Percentiles rank a stretch among this genome's conserved stretches.
Evolutionary conservation across 2,329 filamentous ascomycete species (phyloP).

Genomic region (Sporothrix euskadiensis): DNA sequence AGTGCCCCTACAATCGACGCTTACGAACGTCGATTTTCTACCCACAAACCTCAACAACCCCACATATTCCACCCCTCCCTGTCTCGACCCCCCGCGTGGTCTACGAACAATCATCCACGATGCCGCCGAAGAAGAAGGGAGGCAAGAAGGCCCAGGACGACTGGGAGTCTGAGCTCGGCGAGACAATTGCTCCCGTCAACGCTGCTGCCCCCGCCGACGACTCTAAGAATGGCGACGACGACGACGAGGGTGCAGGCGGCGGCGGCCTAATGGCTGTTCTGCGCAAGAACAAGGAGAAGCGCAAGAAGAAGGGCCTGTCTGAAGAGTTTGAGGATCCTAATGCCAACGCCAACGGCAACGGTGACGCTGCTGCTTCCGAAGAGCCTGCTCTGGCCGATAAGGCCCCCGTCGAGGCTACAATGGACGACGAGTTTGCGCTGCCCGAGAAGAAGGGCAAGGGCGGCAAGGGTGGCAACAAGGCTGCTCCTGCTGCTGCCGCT

Average conservation of each 20-base stretch:
- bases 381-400: constrained; percentile 59
- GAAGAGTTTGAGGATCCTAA: constrained; percentile 73
- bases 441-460: constrained; percentile 75
- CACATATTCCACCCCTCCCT: background rate
- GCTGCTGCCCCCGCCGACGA: constrained; percentile 51
- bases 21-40: background rate
- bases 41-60: background rate
- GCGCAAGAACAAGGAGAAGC: constrained; percentile 80
- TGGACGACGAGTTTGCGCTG: constrained; percentile 82
- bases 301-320: constrained; percentile 80
- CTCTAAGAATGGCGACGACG: constrained; percentile 48
- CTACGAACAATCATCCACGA: constrained; percentile 46
- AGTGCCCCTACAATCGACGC: background rate
- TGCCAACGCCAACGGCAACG: constrained; percentile 53
- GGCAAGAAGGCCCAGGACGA: constrained; percentile 82
- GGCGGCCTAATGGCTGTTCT: constrained; percentile 77
- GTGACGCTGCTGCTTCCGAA: constrained; percentile 34
- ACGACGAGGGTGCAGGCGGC: constrained; percentile 56
- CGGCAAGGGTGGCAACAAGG: constrained; percentile 51
- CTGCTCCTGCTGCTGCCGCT: constrained; percentile 35
- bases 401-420: constrained; percentile 75
- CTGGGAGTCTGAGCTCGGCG: constrained; percentile 92
- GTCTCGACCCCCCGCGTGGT: background rate
- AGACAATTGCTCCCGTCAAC: constrained; percentile 65
- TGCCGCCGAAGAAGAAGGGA: constrained; percentile 91